Percentiles rank a stretch among this genome's conserved stretches.
Evolutionary conservation across 2,329 filamentous ascomycete species (phyloP).

Genomic region (Colletotrichum incanum): DNA sequence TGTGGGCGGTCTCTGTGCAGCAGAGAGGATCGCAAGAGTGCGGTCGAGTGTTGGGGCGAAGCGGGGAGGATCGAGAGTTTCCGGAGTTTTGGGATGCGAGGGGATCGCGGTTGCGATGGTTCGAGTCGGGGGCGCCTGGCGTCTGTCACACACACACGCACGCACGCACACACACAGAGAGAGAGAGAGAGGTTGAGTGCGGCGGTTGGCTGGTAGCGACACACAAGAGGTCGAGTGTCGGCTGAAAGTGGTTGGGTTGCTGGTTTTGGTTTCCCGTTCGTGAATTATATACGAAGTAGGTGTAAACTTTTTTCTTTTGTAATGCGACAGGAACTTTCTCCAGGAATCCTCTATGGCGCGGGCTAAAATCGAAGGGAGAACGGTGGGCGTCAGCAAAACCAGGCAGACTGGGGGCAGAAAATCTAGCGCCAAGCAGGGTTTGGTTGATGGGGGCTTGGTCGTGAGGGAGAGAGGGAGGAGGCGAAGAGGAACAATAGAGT

Average conservation of each 20-base stretch:
- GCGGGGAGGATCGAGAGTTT: conserved; percentile 28
- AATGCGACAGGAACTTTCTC: conserved; percentile 39
- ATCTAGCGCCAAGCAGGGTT: conserved; percentile 18
- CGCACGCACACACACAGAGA: too few species aligned
- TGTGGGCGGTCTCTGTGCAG: conserved; percentile 39
- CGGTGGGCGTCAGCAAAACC: conserved; percentile 38
- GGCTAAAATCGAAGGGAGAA: conserved; percentile 36
- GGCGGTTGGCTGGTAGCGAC: conserved; percentile 6
- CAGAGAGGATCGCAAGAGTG: conserved; percentile 47
- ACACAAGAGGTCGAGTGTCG: not conserved
- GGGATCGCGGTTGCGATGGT: conserved; percentile 13
- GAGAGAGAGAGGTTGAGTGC: not conserved
- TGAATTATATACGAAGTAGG: conserved; percentile 41
- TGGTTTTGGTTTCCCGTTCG: conserved; percentile 21
- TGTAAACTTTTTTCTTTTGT: conserved; percentile 20
- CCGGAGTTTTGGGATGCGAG: conserved; percentile 23
- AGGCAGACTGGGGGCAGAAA: conserved; percentile 26
- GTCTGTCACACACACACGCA: conserved; percentile 11
- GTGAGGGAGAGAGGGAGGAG: conserved; percentile 22
- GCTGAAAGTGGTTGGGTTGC: conserved; percentile 18
- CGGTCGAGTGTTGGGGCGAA: conserved; percentile 44
- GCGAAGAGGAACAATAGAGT: conserved; percentile 17
- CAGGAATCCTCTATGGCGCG: conserved; percentile 42
- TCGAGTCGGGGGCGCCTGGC: not conserved
- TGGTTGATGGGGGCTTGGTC: conserved; percentile 21